These are phyloP conservation scores for Melaleuca alternifolia DNA, from an alignment of 345 rosid species.

Conservation along the genomic window DNA sequence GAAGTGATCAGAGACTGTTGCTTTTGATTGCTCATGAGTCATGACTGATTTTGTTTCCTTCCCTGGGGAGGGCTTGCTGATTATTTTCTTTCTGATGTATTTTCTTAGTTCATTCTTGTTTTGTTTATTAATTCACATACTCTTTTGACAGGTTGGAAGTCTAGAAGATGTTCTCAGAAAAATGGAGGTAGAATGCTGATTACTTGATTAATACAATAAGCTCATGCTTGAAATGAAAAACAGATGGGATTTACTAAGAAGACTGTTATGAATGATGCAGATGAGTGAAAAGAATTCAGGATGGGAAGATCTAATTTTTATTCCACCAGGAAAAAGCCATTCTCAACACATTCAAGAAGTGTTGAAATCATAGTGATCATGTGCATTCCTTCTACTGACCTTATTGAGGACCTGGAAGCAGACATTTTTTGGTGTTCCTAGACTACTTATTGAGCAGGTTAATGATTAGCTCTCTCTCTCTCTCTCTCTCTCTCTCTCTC, in stretches of 20 bases:
- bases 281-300: constrained; percentile 79
- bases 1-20: not conserved
- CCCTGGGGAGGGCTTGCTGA: not conserved
- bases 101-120: not conserved
- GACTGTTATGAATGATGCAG: constrained; percentile 21
- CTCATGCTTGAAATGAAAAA: not conserved
- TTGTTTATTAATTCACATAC: not conserved
- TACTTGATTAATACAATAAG: not conserved
- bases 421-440: not conserved
- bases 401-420: not conserved
- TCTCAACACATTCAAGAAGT: constrained; percentile 80
- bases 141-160: constrained; percentile 67
- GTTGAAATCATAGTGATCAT: constrained; percentile 2
- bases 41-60: not conserved
- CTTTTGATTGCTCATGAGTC: not conserved
- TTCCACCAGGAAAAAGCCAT: constrained; percentile 92
- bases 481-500: not conserved
- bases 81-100: not conserved
- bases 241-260: not conserved
- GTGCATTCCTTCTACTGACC: not conserved
- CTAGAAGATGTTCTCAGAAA: constrained; percentile 82
- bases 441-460: not conserved
- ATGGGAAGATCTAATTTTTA: constrained; percentile 91
- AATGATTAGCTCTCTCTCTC: not conserved
- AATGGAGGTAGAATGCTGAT: constrained; percentile 60